phyloP scores from a whole-genome alignment of 2,329 filamentous ascomycete genomes.

The Botrytis paeoniae region DNA sequence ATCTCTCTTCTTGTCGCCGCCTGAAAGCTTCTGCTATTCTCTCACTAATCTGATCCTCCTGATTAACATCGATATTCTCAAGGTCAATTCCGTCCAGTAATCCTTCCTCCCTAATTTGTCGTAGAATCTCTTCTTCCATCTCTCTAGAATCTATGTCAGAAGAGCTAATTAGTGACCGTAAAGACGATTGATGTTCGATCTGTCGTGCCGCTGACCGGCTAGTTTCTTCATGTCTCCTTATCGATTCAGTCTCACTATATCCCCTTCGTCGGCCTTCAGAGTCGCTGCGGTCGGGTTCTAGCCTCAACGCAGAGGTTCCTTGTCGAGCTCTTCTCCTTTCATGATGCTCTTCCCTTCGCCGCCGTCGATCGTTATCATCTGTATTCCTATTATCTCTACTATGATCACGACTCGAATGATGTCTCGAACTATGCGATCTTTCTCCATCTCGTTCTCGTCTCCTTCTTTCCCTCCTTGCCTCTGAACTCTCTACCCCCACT shows the following conservation, averaged over 20 bases:
- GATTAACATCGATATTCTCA: constrained; percentile 76
- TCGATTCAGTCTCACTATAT: constrained; percentile 31
- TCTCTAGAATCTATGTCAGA: constrained; percentile 74
- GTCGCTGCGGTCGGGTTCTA: constrained; percentile 22
- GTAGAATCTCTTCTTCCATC: constrained; percentile 82
- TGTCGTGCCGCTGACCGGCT: constrained; percentile 46
- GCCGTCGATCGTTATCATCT: constrained; percentile 33
- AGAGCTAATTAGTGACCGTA: constrained; percentile 78
- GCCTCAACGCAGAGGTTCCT: constrained; percentile 22
- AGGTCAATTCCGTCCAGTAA: constrained; percentile 84
- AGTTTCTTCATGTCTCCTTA: constrained; percentile 33
- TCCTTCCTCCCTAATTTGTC: constrained; percentile 85
- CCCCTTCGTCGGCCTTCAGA: constrained; percentile 31
- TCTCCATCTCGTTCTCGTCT: constrained; percentile 33
- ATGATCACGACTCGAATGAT: constrained; percentile 39
- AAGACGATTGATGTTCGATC: constrained; percentile 84
- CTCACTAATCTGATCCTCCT: constrained; percentile 87
- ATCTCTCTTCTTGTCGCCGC: constrained; percentile 65
- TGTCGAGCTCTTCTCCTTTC: constrained; percentile 34
- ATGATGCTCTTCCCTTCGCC: constrained; percentile 37
- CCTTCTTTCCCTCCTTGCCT: constrained; percentile 33
- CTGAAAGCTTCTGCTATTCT: constrained; percentile 87
- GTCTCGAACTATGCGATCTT: constrained; percentile 30
- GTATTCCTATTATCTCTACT: constrained; percentile 32
- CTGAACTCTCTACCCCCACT: constrained; percentile 47